Evolutionary conservation across 129 eudicot genomes (phyloP), one percentile per base, ranked within the genome.

Genomic region (Scalesia atractyloides): DNA sequence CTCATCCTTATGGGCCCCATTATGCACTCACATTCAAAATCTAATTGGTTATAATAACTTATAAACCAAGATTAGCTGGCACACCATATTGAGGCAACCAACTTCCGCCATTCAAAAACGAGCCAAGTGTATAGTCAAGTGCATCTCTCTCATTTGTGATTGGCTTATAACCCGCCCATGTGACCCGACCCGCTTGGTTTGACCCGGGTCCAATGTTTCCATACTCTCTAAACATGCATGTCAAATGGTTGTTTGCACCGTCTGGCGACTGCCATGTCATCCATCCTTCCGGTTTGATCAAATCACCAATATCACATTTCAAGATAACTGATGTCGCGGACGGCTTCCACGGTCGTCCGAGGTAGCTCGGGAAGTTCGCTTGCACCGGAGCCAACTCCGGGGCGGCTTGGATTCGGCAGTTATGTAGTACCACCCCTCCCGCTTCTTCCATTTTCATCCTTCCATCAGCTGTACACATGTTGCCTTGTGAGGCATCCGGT

Each of bases 381-480:
- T 84, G 75, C 1, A 16, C 76, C 0, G 86, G 69, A 50, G 67
- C 76, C 9, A 88, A 52, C 7, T 48, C 69, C 2, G 51, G 15
- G 1, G 87, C 78, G 0, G 95, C 72, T 8, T 58, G 77, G 17
- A 88, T 83, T 47, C 70, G 68, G 70, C 90, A 80, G 47, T 82
- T 77, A 16, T 88, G 95, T 26, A 88, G 70, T 15, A 88, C 90
- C 52, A 88, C 66, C 8, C 90, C 95, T 2, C 73, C 76, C 7
- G 74, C 58, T n/a, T 68, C 80, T 48, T 70, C 68, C 19, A n/a
- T 52, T 33, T 66, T 59, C 52, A 61, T 61, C 52, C 76, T 82
- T 3, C 95, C 95, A 43, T 88, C 90, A 0, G 95, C 95, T 4
- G 95, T 88, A 51, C 83, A 84, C 64, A 87, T 81, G 71, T 70